Percentiles rank a stretch among this genome's conserved stretches.
These are phyloP conservation scores for Kandelia obovata DNA, from an alignment of 345 rosid genomes.

Conservation along the genomic window DNA sequence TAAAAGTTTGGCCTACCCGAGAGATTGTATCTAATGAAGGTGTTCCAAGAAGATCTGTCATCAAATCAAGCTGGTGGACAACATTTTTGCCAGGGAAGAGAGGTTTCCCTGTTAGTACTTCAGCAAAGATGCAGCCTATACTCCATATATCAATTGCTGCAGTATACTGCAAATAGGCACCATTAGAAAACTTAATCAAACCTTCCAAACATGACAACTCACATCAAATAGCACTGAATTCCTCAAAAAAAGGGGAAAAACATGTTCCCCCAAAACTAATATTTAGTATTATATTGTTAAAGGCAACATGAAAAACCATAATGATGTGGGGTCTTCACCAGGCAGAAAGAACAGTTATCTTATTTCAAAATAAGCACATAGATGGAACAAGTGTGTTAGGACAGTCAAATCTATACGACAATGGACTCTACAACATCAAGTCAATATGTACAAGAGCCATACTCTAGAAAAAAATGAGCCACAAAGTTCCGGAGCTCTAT, in stretches of 20 bases:
- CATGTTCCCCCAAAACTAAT: too few relatives aligned
- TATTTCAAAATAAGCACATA: slow-evolving; percentile 9
- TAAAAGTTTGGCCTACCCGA: slow-evolving; percentile 38
- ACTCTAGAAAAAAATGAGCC: slow-evolving; percentile 99
- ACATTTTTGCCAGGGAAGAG: slow-evolving; percentile 95
- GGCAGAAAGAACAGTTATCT: neutral
- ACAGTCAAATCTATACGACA: neutral
- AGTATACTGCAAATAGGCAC: slow-evolving; percentile 63
- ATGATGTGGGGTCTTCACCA: neutral
- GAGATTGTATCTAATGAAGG: slow-evolving; percentile 90
- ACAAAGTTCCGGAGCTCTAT: slow-evolving; percentile 97
- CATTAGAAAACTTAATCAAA: neutral
- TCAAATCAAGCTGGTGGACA: slow-evolving; percentile 92
- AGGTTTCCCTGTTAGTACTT: slow-evolving; percentile 81
- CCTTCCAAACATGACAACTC: too few relatives aligned
- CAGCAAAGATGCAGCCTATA: slow-evolving; percentile 96
- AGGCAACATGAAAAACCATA: too few relatives aligned
- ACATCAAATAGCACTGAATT: too few relatives aligned
- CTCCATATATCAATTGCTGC: slow-evolving; percentile 98
- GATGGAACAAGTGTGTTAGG: neutral
- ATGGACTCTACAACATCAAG: neutral
- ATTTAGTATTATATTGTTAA: too few relatives aligned
- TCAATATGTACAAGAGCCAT: slow-evolving; percentile 8
- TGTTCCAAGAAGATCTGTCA: slow-evolving; percentile 95
- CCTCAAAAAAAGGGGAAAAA: too few relatives aligned